A percentile compares a stretch with the other conserved stretches of the same genome.
Conservation (phyloP, 1,139 yeast species). For the Taphrina communis region DNA sequence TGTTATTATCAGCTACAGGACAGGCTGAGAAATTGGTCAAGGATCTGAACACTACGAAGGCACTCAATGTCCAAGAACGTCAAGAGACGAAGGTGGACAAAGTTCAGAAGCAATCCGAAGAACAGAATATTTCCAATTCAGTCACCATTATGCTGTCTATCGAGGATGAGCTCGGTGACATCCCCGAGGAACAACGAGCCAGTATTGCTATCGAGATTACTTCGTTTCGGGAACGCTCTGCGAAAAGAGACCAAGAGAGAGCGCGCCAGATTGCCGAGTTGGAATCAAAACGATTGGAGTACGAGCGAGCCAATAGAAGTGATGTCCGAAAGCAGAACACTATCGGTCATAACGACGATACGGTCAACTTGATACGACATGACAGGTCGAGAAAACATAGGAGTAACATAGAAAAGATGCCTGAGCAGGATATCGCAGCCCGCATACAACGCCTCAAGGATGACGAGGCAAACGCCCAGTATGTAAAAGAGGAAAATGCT, state of each 20-base stretch:
- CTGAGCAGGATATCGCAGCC: conserved; percentile 37
- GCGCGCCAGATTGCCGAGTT: conserved; percentile 47
- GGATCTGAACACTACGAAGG: conserved; percentile 25
- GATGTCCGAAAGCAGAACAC: not conserved
- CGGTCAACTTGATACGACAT: conserved; percentile 3
- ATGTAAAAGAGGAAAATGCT: conserved; percentile 46
- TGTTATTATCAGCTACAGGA: conserved; percentile 8
- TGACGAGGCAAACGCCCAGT: conserved; percentile 44
- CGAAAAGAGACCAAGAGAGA: conserved; percentile 47
- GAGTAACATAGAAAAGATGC: conserved; percentile 7
- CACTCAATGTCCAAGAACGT: conserved; percentile 7
- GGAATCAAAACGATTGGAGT: conserved; percentile 43
- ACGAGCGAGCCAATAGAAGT: conserved; percentile 18
- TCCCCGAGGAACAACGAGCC: conserved; percentile 49
- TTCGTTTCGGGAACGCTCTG: conserved; percentile 50
- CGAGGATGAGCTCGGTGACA: conserved; percentile 47
- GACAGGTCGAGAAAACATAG: not conserved
- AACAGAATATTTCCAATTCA: not conserved
- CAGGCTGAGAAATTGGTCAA: conserved; percentile 22
- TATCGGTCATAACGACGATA: not conserved
- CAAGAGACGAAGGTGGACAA: conserved; percentile 4
- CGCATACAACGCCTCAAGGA: conserved; percentile 22
- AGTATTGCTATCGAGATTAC: conserved; percentile 50
- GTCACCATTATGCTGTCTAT: conserved; percentile 42
- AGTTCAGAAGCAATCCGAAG: not conserved